Conservation (phyloP, 169 alveolate genomes). For the Cyclospora cayetanensis region DNA sequence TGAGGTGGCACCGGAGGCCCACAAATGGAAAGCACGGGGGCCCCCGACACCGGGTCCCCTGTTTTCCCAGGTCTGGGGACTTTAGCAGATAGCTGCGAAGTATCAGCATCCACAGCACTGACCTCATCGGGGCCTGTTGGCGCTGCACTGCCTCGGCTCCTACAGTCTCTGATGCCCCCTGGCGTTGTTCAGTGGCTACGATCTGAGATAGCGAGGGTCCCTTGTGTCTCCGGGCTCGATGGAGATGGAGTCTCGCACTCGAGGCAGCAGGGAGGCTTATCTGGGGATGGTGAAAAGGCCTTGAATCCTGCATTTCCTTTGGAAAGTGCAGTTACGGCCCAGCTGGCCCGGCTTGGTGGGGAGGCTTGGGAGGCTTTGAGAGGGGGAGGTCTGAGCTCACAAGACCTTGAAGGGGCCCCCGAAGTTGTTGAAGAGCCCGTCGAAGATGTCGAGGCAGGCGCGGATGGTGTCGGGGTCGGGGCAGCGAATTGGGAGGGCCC, state of each 20-base stretch:
- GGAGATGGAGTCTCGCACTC: too few relatives aligned
- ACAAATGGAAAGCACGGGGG: not conserved
- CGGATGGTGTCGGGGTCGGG: not conserved
- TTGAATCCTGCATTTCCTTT: not conserved
- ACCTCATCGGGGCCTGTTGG: not conserved
- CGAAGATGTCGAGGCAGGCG: not conserved
- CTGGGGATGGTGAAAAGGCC: too few relatives aligned
- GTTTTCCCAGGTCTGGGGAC: not conserved
- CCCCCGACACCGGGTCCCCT: not conserved
- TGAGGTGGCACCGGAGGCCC: not conserved
- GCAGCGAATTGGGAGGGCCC: not conserved
- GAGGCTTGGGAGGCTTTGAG: slow-evolving; percentile 27
- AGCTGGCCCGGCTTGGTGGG: slow-evolving; percentile 1
- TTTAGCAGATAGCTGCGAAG: slow-evolving; percentile 4
- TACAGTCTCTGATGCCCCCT: slow-evolving; percentile 16
- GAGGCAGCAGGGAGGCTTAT: not conserved
- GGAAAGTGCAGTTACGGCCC: not conserved
- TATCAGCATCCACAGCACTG: not conserved
- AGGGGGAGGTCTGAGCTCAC: not conserved
- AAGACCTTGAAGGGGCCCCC: not conserved
- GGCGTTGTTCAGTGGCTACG: not conserved
- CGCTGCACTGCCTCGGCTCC: not conserved
- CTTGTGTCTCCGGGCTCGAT: not conserved
- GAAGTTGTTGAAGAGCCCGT: not conserved
- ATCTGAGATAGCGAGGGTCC: not conserved